Evolutionary conservation across 352 stramenopile species (phyloP).

Genomic region (Phytophthora meadii): DNA sequence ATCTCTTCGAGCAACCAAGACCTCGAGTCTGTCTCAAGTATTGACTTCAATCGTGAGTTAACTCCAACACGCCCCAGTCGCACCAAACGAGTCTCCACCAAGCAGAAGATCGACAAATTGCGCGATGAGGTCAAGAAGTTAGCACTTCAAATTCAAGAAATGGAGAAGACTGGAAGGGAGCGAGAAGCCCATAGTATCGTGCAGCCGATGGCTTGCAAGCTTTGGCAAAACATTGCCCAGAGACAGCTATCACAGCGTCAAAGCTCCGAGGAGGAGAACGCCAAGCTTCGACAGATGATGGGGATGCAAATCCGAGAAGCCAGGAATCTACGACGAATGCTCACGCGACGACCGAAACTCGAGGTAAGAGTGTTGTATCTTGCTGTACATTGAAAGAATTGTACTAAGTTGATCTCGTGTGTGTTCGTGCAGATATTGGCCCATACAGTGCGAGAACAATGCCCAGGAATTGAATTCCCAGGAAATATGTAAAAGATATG

Average conservation of each 20-base stretch:
- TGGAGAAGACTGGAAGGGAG: not conserved
- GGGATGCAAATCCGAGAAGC: not conserved
- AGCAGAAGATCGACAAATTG: constrained; percentile 10
- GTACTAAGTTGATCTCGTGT: no score
- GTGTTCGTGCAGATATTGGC: no score
- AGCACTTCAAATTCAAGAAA: constrained; percentile 4
- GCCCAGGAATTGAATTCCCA: no score
- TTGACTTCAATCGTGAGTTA: not conserved
- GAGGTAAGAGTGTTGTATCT: not conserved
- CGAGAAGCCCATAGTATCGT: not conserved
- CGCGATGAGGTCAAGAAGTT: not conserved
- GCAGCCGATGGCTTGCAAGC: not conserved
- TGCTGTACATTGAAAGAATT: no score
- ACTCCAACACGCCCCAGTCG: not conserved
- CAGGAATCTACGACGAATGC: not conserved
- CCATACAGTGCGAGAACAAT: no score
- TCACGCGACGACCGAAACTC: not conserved
- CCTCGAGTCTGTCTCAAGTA: no score
- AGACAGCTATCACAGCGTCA: not conserved
- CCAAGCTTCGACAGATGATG: not conserved
- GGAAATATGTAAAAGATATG: no score
- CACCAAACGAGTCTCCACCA: constrained; percentile 1
- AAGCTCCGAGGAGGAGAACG: not conserved
- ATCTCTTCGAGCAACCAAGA: no score
- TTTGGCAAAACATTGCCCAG: not conserved